A percentile compares a stretch with the other conserved stretches of the same genome.
These are phyloP conservation scores for Zymoseptoria tritici DNA, from an alignment of 2,329 filamentous ascomycete genomes.

Conservation along the genomic window DNA sequence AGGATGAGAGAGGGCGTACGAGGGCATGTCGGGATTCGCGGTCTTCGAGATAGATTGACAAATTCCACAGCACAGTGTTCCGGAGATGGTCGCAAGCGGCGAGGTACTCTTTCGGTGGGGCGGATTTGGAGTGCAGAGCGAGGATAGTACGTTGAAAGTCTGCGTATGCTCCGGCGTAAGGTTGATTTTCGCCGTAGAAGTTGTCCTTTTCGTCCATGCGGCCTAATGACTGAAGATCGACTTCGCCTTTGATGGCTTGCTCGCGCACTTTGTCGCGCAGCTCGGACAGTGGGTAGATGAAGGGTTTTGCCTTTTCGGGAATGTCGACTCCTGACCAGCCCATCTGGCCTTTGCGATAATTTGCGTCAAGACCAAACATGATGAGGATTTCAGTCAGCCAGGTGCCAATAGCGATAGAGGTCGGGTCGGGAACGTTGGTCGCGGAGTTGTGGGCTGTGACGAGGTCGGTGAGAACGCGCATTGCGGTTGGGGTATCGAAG, in stretches of 20 bases:
- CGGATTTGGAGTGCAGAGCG: slow-evolving; percentile 41
- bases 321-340: slow-evolving; percentile 62
- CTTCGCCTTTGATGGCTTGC: slow-evolving; percentile 44
- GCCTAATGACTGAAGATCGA: slow-evolving; percentile 28
- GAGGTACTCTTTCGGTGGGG: slow-evolving; percentile 62
- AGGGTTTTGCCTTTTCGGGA: slow-evolving; percentile 51
- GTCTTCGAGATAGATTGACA: slow-evolving; percentile 85
- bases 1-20: slow-evolving; percentile 55
- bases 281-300: slow-evolving; percentile 51
- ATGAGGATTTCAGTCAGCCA: slow-evolving; percentile 81
- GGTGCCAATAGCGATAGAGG: slow-evolving; percentile 52
- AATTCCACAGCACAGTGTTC: slow-evolving; percentile 70
- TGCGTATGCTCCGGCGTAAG: slow-evolving; percentile 44
- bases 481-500: slow-evolving; percentile 75
- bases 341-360: slow-evolving; percentile 39
- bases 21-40: slow-evolving; percentile 61
- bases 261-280: slow-evolving; percentile 53
- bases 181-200: slow-evolving; percentile 23
- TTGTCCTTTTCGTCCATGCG: slow-evolving; percentile 21
- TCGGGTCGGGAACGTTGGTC: slow-evolving; percentile 38
- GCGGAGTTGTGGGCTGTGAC: slow-evolving; percentile 68
- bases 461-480: slow-evolving; percentile 69
- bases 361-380: slow-evolving; percentile 72
- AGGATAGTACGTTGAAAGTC: slow-evolving; percentile 56
- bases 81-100: slow-evolving; percentile 71